phyloP scores from a whole-genome alignment of 176 grass and related monocot species.

The Phoenix dactylifera region DNA sequence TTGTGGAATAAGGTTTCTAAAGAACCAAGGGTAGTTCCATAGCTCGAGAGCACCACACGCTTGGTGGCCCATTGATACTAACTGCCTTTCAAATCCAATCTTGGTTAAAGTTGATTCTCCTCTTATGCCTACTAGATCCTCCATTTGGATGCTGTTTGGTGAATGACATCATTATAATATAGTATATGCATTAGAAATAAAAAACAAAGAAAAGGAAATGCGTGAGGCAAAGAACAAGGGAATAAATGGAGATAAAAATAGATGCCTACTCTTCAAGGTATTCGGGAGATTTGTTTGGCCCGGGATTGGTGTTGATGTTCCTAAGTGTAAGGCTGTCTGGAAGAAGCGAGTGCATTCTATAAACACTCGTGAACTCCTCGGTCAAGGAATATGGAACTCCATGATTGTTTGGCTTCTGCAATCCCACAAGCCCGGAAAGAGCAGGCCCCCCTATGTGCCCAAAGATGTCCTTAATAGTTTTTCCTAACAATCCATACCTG shows the following conservation, averaged over 20 bases:
- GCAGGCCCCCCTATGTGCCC: constrained; percentile 37
- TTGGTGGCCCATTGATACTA: constrained; percentile 57
- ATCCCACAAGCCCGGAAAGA: constrained; percentile 41
- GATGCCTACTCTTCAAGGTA: constrained; percentile 32
- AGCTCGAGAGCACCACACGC: constrained; percentile 57
- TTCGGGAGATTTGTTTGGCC: constrained; percentile 30
- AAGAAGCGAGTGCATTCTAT: constrained; percentile 47
- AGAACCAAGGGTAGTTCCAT: constrained; percentile 60
- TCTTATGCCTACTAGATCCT: constrained; percentile 36
- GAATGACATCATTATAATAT: too few species aligned
- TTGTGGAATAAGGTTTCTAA: constrained; percentile 43
- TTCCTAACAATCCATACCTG: constrained; percentile 60
- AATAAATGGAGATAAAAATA: too few species aligned
- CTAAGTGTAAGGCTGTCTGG: constrained; percentile 43
- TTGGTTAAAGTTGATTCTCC: constrained; percentile 28
- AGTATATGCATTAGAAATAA: background rate
- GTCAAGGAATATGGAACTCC: constrained; percentile 59
- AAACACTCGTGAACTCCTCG: constrained; percentile 58
- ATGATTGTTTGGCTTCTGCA: constrained; percentile 24
- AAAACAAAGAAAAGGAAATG: background rate
- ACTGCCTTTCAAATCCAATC: constrained; percentile 43
- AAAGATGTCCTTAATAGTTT: constrained; percentile 47
- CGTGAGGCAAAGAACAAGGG: too few species aligned
- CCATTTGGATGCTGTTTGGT: constrained; percentile 28
- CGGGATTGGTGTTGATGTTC: constrained; percentile 24